A percentile compares a stretch with the other conserved stretches of the same genome.
These are phyloP conservation scores for Mycena filopes DNA, from an alignment of 768 basidiomycete genomes.

Conservation along the genomic window DNA sequence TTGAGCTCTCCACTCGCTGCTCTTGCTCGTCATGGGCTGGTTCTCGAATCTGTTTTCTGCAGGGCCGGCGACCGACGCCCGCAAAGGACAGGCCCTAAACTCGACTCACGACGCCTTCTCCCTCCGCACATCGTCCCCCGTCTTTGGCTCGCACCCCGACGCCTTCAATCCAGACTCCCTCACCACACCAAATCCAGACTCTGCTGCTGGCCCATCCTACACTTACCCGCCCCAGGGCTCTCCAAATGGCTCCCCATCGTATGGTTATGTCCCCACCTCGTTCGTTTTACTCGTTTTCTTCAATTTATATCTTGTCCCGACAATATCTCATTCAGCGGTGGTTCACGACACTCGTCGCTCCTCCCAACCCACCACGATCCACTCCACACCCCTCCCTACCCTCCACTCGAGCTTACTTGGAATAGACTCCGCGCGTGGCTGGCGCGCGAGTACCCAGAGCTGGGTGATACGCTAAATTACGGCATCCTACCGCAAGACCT, in stretches of 20 bases:
- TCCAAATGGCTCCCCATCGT: constrained; percentile 66
- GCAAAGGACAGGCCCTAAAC: constrained; percentile 74
- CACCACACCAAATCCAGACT: constrained; percentile 58
- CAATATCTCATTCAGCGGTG: constrained; percentile 31
- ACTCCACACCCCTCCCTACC: constrained; percentile 67
- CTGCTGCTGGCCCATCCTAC: constrained; percentile 62
- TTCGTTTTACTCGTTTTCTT: constrained; percentile 43
- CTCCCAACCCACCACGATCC: constrained; percentile 75
- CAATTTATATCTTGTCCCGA: constrained; percentile 16
- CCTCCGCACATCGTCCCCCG: constrained; percentile 79
- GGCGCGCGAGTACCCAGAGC: constrained; percentile 87
- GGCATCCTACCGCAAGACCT: constrained; percentile 86
- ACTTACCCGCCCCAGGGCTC: constrained; percentile 86
- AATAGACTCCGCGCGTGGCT: constrained; percentile 86
- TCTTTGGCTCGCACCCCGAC: constrained; percentile 62
- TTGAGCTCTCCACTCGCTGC: constrained; percentile 15
- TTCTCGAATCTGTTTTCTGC: constrained; percentile 72
- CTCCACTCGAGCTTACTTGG: constrained; percentile 87
- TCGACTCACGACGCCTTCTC: constrained; percentile 92
- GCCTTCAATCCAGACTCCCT: constrained; percentile 67
- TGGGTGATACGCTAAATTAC: constrained; percentile 95
- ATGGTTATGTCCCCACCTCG: constrained; percentile 71
- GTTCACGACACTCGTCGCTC: constrained; percentile 61
- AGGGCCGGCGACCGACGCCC: constrained; percentile 55
- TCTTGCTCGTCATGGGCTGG: constrained; percentile 71